Base-by-base conservation (phyloP, 83 land plant genomes). In the Picea engelmannii region DNA sequence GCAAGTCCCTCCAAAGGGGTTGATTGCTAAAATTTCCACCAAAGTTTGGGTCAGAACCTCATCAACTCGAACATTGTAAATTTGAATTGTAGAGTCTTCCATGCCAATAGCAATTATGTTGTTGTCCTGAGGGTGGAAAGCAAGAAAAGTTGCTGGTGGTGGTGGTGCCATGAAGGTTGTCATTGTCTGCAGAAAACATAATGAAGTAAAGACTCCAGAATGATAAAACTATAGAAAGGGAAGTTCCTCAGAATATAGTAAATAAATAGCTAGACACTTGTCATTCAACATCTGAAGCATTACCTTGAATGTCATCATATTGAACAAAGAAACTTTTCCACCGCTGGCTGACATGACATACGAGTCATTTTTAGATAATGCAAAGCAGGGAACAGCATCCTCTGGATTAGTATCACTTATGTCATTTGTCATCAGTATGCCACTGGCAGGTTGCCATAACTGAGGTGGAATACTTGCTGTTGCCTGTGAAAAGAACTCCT, bases 281-380 rank as follows among this genome's bases (percentile, higher is more conserved):
- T 38, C 52, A 80, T n/a, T 77, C 62, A 42, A 81, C 20, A 23
- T 55, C 62, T 76, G 60, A 58, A 58, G 60, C 44, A 65, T 81
- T 85, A 90, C 97, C 95, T 93, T 95, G 66, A 95, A 95, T 20
- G 97, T 95, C 96, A 93, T 91, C 93, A 91, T 91, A 49, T 93
- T 93, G 70, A 93, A 93, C n/a, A 93, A 81, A 5, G 96, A 95
- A 6, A 95, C 88, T 83, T 93, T 93, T 25, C 97, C 97, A 27
- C 97, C 97, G 18, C 92, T 91, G 35, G 97, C 94, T 62, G 97
- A 95, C 96, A 95, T 95, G n/a, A 95, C 94, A 80, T 95, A 95
- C 4, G 96, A 95, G 70, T 95, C 97, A 88, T 95, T 95, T 86
- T 95, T 95, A 55, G 97, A 95, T 77, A 95, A 84, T 6, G 97